A percentile compares a stretch with the other conserved stretches of the same genome.
phyloP scores from a whole-genome alignment of 2,329 filamentous ascomycete species.

The Paracamarosporium sp. region DNA sequence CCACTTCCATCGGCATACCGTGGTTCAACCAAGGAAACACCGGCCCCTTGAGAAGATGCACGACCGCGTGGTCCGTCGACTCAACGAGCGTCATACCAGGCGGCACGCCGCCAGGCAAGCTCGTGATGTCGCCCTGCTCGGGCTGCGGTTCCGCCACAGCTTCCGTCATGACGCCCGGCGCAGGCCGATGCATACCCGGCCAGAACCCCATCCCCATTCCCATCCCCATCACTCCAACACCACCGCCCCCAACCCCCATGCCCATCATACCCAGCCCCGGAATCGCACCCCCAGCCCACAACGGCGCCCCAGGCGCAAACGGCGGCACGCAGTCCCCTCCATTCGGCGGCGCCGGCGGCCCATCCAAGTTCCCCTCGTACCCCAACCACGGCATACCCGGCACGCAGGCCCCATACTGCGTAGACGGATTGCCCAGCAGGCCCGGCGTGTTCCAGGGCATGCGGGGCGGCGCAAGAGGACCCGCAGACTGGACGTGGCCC shows the following conservation, averaged over 20 bases:
- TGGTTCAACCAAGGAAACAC: slow-evolving; percentile 39
- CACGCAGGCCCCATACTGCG: slow-evolving; percentile 4
- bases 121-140: slow-evolving; percentile 29
- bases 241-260: no score
- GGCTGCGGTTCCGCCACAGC: slow-evolving; percentile 26
- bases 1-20: slow-evolving; percentile 30
- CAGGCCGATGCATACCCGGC: slow-evolving; percentile 24
- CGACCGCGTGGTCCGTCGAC: slow-evolving; percentile 30
- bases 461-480: slow-evolving; percentile 27
- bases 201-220: slow-evolving; percentile 16
- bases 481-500: slow-evolving; percentile 23
- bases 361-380: slow-evolving; percentile 14
- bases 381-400: slow-evolving; percentile 21
- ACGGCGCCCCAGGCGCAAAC: slow-evolving; percentile 31
- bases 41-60: slow-evolving; percentile 35
- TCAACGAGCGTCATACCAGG: slow-evolving; percentile 36
- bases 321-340: slow-evolving; percentile 26
- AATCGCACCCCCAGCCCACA: slow-evolving; percentile 33
- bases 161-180: slow-evolving; percentile 29
- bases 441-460: slow-evolving; percentile 16
- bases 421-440: slow-evolving; percentile 21
- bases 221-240: no score
- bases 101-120: slow-evolving; percentile 34
- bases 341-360: slow-evolving; percentile 33
- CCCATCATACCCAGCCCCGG: slow-evolving; percentile 19